Evolutionary conservation across 495 filamentous ascomycete genomes (phyloP), one percentile per base, ranked within the genome.

Genomic region (Talaromyces proteolyticus): DNA sequence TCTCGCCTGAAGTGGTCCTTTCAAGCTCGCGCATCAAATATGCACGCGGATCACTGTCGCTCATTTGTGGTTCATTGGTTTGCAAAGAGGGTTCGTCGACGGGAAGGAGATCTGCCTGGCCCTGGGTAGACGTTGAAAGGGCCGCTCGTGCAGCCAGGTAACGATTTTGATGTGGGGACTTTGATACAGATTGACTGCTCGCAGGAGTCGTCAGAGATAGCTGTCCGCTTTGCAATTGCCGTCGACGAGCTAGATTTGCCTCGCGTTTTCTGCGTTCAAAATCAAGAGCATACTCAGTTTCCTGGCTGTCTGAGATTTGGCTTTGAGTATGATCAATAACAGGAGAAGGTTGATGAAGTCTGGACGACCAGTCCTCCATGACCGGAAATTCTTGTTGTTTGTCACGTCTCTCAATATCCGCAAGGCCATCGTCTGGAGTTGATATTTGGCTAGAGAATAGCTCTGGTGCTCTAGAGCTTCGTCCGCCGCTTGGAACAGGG

Each of bases 231-330:
- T 50, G 18, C 14, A 44, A 42, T 8, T 60, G 59, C 19, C 53
- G 46, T 8, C 69, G 66, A 20, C 54, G 52, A 23, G 49, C 50
- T 38, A 59, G 50, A 11, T 67, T 70, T 12, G 64, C 71, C 17
- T 67, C 64, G 52, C 57, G 65, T 53, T 74, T 73, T n/a, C 69
- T 58, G 6, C 44, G 53, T 44, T 73, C 71, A 39, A 73, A 73
- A 18, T 73, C 71, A 12, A 73, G 56, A 10, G 69, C 69, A 23
- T 53, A 55, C 44, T 71, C 67, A 3, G 72, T 25, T 19, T 64
- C 65, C 5, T 59, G 41, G 2, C 53, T 53, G 1, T 46, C 47
- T 16, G 41, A 48, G 2, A 50, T 2, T 10, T 34, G 29, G 34
- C 45, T 36, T 16, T 49, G 34, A 23, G 20, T 49, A 21, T 6